phyloP scores from a whole-genome alignment of 164 flowering plant genomes.

The Pachysandra terminalis region DNA sequence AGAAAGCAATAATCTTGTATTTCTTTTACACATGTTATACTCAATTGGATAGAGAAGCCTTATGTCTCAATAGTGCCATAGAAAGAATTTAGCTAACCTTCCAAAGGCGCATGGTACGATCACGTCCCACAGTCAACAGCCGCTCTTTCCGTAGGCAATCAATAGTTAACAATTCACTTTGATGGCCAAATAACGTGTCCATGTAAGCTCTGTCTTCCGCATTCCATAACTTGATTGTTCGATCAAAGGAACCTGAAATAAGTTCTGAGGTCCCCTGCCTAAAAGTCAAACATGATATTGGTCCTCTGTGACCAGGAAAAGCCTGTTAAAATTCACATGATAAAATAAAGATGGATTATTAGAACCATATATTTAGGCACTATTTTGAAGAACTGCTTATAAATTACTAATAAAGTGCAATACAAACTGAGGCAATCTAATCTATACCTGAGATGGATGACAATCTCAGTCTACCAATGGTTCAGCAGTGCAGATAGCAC shows the following conservation, averaged over 20 bases:
- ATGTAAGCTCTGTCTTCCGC: constrained; percentile 82
- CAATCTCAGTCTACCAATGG: neutral
- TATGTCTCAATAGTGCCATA: neutral
- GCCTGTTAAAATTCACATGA: constrained; percentile 46
- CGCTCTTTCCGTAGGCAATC: constrained; percentile 87
- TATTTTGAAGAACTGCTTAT: neutral
- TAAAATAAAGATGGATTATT: neutral
- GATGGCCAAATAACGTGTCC: constrained; percentile 81
- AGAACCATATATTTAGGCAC: neutral
- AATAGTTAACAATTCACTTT: constrained; percentile 72
- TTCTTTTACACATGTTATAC: too few relatives aligned
- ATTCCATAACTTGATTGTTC: constrained; percentile 87
- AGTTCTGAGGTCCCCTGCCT: constrained; percentile 84
- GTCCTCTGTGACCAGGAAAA: constrained; percentile 89
- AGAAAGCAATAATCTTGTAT: too few relatives aligned
- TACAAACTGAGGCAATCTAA: neutral
- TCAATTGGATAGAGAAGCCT: neutral
- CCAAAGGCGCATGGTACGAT: constrained; percentile 76
- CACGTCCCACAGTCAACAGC: constrained; percentile 84
- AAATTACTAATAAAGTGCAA: neutral
- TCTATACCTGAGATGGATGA: too few relatives aligned
- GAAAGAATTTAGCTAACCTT: constrained; percentile 51
- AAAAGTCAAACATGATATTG: constrained; percentile 81
- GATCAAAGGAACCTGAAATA: constrained; percentile 90
- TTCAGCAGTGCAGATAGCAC: neutral